Evolutionary conservation across 805 yeast genomes (phyloP).

Genomic region (Ogataea degrootiae): DNA sequence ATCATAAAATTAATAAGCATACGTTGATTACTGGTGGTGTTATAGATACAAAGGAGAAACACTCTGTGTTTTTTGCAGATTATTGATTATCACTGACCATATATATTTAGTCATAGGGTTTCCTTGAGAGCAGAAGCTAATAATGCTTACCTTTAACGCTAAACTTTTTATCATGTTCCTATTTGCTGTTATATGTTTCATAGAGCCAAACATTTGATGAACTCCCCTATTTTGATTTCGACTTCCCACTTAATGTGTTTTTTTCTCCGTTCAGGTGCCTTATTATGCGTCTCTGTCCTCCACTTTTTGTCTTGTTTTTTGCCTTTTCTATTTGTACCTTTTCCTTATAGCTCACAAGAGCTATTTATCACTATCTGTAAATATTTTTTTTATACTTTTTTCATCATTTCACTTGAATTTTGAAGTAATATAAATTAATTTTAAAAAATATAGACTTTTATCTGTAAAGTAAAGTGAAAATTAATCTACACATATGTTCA

Average conservation of each 20-base stretch:
- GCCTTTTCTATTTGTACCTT: neutral
- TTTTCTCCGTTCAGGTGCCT: neutral
- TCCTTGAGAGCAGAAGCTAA: no score
- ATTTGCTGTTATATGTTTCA: no score
- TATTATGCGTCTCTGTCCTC: neutral
- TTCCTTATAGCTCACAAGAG: neutral
- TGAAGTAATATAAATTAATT: neutral
- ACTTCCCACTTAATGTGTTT: neutral
- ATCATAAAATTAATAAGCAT: neutral
- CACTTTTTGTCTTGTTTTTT: neutral
- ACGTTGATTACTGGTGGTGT: neutral
- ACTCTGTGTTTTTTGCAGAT: neutral
- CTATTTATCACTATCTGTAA: neutral
- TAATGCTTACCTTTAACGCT: no score
- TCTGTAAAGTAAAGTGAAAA: no score
- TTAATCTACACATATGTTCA: neutral
- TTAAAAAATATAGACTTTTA: neutral
- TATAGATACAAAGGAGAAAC: neutral
- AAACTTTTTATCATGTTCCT: no score
- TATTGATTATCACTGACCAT: neutral
- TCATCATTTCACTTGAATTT: neutral
- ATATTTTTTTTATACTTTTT: neutral
- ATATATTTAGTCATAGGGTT: no score
- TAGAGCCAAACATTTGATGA: no score
- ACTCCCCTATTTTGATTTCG: neutral